Evolutionary conservation across 352 stramenopile species (phyloP).

Genomic region (Plasmopara halstedii): DNA sequence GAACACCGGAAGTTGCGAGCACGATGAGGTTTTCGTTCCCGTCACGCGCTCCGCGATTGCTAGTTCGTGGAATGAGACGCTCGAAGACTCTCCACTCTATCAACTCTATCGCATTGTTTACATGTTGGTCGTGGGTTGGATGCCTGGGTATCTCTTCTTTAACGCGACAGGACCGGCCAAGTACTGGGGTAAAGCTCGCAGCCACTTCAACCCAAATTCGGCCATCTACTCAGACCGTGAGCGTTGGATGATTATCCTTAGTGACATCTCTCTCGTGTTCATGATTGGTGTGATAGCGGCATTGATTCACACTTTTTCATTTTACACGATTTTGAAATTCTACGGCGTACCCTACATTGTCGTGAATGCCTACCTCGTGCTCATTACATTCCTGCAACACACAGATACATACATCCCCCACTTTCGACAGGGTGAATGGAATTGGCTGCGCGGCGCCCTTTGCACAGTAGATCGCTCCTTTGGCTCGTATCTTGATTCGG

Average conservation of each 20-base stretch:
- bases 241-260: conserved; percentile 89
- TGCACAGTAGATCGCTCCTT: conserved; percentile 98
- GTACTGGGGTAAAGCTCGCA: conserved; percentile 77
- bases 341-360: conserved; percentile 96
- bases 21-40: conserved; percentile 97
- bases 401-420: conserved; percentile 97
- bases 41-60: conserved; percentile 64
- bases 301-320: conserved; percentile 57
- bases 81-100: conserved; percentile 93
- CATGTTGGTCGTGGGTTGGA: conserved; percentile 93
- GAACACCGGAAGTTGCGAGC: conserved; percentile 91
- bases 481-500: conserved; percentile 91
- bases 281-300: conserved; percentile 48
- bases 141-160: conserved; percentile 96
- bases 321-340: conserved; percentile 85
- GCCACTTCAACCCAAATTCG: conserved; percentile 95
- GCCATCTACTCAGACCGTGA: conserved; percentile 93
- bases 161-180: conserved; percentile 90
- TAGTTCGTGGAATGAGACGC: conserved; percentile 56
- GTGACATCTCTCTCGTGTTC: conserved; percentile 83
- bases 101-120: conserved; percentile 92
- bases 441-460: conserved; percentile 94
- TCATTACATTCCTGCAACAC: conserved; percentile 98
- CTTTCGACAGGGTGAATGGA: conserved; percentile 93
- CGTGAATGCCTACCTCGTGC: conserved; percentile 94